Evolutionary conservation across 1,139 yeast species (phyloP).

Genomic region (Pichia sp.): DNA sequence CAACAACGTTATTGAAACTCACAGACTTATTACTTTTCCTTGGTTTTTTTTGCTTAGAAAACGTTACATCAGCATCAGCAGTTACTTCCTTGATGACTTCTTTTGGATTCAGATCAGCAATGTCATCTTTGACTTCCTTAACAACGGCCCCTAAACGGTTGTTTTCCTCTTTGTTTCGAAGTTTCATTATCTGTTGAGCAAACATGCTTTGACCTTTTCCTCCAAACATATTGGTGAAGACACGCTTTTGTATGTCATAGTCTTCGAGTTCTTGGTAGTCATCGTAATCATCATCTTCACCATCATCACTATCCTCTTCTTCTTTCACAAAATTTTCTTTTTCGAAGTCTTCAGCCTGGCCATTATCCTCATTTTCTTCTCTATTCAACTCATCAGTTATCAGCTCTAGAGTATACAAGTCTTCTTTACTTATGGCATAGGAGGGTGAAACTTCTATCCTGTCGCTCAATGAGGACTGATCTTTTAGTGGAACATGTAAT

Average conservation of each 20-base stretch:
- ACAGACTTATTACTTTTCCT: constrained; percentile 43
- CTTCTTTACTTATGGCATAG: constrained; percentile 42
- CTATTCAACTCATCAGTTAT: constrained; percentile 53
- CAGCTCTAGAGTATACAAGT: constrained; percentile 47
- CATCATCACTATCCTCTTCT: constrained; percentile 33
- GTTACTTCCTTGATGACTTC: not conserved
- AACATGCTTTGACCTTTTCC: constrained; percentile 27
- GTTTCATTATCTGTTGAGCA: constrained; percentile 25
- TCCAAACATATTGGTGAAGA: constrained; percentile 23
- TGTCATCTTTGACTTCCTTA: not conserved
- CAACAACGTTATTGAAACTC: constrained; percentile 47
- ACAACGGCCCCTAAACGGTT: not conserved
- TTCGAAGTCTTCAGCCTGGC: constrained; percentile 35
- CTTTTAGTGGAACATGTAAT: not conserved
- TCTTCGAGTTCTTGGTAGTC: constrained; percentile 35
- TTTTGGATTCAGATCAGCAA: not conserved
- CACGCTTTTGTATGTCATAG: constrained; percentile 17
- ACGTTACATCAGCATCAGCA: not conserved
- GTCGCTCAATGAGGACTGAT: constrained; percentile 4
- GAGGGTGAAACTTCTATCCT: not conserved
- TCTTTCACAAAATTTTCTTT: constrained; percentile 31
- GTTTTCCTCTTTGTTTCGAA: constrained; percentile 9
- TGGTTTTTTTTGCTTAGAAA: not conserved
- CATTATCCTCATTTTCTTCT: constrained; percentile 36
- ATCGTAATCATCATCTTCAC: constrained; percentile 24